A percentile compares a stretch with the other conserved stretches of the same genome.
These are phyloP conservation scores for Pythium folliculosum DNA, from an alignment of 352 stramenopile species.

Conservation along the genomic window DNA sequence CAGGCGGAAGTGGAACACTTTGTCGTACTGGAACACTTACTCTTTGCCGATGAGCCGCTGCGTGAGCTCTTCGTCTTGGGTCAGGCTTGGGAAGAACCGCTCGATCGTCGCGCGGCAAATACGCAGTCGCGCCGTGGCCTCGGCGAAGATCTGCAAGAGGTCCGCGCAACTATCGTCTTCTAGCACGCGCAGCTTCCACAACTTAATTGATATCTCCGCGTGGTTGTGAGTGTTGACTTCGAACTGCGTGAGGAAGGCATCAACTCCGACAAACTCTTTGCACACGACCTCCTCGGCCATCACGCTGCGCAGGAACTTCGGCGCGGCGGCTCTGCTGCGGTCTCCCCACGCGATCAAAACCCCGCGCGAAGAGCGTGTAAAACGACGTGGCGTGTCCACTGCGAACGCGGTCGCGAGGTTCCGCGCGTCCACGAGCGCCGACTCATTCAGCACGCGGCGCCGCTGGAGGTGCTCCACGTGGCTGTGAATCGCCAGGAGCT, in stretches of 20 bases:
- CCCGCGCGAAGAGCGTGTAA: slow-evolving; percentile 46
- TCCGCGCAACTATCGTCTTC: slow-evolving; percentile 5
- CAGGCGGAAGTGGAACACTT: slow-evolving; percentile 61
- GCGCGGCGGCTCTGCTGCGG: slow-evolving; percentile 28
- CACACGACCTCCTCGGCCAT: slow-evolving; percentile 52
- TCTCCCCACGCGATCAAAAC: slow-evolving; percentile 30
- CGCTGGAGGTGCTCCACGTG: background rate
- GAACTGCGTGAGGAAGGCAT: slow-evolving; percentile 55
- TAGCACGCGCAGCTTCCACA: slow-evolving; percentile 38
- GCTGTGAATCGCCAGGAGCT: background rate
- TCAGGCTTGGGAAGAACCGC: slow-evolving; percentile 51
- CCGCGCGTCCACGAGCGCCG: slow-evolving; percentile 33
- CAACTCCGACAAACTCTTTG: slow-evolving; percentile 56
- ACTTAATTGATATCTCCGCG: slow-evolving; percentile 31
- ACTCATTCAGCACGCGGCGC: slow-evolving; percentile 38
- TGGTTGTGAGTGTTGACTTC: slow-evolving; percentile 38
- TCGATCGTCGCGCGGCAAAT: slow-evolving; percentile 49
- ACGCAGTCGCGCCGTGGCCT: slow-evolving; percentile 40
- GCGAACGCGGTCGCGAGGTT: slow-evolving; percentile 35
- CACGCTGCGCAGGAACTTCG: slow-evolving; percentile 40
- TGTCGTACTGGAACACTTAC: slow-evolving; percentile 69
- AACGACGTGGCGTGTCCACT: slow-evolving; percentile 40
- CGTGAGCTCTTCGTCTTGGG: slow-evolving; percentile 50
- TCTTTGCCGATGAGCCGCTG: slow-evolving; percentile 60
- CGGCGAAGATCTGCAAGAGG: slow-evolving; percentile 43